Conservation (phyloP, 805 yeast species). For the Brettanomyces nanus region DNA sequence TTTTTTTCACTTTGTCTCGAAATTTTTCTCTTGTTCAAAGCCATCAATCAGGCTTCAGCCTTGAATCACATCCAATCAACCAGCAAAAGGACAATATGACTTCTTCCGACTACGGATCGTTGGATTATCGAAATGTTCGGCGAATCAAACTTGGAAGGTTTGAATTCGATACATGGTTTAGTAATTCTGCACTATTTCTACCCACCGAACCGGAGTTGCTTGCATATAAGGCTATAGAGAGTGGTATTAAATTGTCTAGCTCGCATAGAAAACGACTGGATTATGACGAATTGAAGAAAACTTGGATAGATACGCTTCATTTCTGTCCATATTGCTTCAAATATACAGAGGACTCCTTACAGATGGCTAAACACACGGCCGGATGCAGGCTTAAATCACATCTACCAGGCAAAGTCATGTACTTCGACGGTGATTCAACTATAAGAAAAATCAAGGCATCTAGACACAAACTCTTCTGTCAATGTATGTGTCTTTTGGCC, state of each 20-base stretch:
- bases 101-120: slow-evolving; percentile 63
- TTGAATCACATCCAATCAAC: no score
- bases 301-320: slow-evolving; percentile 55
- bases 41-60: no score
- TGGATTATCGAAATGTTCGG: slow-evolving; percentile 54
- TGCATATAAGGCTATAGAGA: slow-evolving; percentile 33
- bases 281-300: slow-evolving; percentile 13
- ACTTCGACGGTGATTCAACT: slow-evolving; percentile 45
- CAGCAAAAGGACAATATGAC: slow-evolving; percentile 28
- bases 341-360: slow-evolving; percentile 45
- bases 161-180: slow-evolving; percentile 79
- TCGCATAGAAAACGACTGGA: slow-evolving; percentile 13
- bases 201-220: slow-evolving; percentile 35
- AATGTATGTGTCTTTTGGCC: slow-evolving; percentile 75
- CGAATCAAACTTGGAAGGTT: slow-evolving; percentile 61
- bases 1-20: no score
- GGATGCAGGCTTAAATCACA: slow-evolving; percentile 32
- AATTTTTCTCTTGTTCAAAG: no score
- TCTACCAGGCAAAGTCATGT: slow-evolving; percentile 64
- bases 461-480: slow-evolving; percentile 61
- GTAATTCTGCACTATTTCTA: slow-evolving; percentile 67
- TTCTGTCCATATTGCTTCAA: slow-evolving; percentile 84
- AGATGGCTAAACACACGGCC: slow-evolving; percentile 42
- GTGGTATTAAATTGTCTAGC: slow-evolving; percentile 13
- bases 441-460: slow-evolving; percentile 66